Conservation (phyloP, 2,329 filamentous ascomycete species). For the Eutypella sp. region DNA sequence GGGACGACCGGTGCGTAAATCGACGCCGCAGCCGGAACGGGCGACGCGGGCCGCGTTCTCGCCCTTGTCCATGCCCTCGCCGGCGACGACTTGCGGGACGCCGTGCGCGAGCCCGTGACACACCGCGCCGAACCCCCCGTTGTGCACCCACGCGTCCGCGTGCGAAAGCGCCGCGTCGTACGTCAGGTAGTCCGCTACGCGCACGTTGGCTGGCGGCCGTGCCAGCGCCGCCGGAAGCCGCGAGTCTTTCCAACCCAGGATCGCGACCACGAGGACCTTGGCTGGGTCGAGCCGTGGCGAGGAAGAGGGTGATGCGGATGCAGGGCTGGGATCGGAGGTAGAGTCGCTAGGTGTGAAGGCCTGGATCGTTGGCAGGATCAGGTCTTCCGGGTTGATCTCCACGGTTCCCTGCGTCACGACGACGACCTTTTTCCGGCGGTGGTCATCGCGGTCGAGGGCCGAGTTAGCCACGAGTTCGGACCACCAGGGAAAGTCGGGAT, state of each 20-base stretch:
- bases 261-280: constrained; percentile 29
- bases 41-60: constrained; percentile 32
- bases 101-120: constrained; percentile 35
- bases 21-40: constrained; percentile 29
- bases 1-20: constrained; percentile 25
- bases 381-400: constrained; percentile 31
- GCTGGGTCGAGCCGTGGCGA: constrained; percentile 1
- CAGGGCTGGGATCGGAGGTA: background rate
- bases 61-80: constrained; percentile 37
- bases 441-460: constrained; percentile 2
- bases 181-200: constrained; percentile 31
- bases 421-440: constrained; percentile 25
- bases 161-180: constrained; percentile 34
- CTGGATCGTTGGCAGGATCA: constrained; percentile 33
- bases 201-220: constrained; percentile 23
- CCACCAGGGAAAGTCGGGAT: constrained; percentile 30
- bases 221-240: constrained; percentile 9
- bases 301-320: background rate
- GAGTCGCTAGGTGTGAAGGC: constrained; percentile 17
- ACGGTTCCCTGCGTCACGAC: constrained; percentile 37
- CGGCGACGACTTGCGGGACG: constrained; percentile 35
- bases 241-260: constrained; percentile 31
- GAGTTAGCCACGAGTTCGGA: constrained; percentile 24
- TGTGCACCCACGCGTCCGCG: constrained; percentile 34
- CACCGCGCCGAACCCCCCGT: constrained; percentile 36